phyloP scores from a whole-genome alignment of 345 rosid species.

The Sonneratia alba region DNA sequence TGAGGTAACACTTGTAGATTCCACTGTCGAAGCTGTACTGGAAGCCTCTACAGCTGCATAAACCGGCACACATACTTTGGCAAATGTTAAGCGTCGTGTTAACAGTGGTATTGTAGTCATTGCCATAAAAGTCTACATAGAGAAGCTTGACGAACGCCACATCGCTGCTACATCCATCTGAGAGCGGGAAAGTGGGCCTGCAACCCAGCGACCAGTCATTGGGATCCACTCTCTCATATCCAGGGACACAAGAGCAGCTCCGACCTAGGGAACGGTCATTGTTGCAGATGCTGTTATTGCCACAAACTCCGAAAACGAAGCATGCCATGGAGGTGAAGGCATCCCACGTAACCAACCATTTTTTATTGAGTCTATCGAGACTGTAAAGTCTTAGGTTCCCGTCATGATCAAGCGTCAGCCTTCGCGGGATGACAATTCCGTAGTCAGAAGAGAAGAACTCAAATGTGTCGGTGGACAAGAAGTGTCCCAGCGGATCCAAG shows the following conservation, averaged over 20 bases:
- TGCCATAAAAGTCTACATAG: conserved; percentile 26
- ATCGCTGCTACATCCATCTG: conserved; percentile 10
- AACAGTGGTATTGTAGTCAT: not conserved
- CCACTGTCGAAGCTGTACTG: conserved; percentile 10
- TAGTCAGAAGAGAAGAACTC: conserved; percentile 18
- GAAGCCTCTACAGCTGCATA: conserved; percentile 23
- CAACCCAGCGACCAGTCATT: conserved; percentile 15
- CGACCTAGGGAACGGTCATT: not conserved
- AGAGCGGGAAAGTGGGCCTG: conserved; percentile 13
- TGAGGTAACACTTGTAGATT: conserved; percentile 10
- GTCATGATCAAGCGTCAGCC: conserved; percentile 28
- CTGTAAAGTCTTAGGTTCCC: conserved; percentile 32
- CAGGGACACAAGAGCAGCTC: conserved; percentile 10
- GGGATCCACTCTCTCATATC: not conserved
- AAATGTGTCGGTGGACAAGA: conserved; percentile 15
- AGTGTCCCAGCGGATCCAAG: conserved; percentile 16
- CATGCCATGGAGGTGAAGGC: conserved; percentile 9
- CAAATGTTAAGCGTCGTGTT: conserved; percentile 14
- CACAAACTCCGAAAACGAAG: conserved; percentile 3
- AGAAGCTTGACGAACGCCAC: conserved; percentile 6
- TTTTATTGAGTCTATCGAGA: not conserved
- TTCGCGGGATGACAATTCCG: conserved; percentile 14
- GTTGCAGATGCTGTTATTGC: conserved; percentile 1
- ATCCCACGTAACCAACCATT: conserved; percentile 28
- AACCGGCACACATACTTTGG: conserved; percentile 8